phyloP scores from a whole-genome alignment of 345 rosid genomes.

The Populus nigra region DNA sequence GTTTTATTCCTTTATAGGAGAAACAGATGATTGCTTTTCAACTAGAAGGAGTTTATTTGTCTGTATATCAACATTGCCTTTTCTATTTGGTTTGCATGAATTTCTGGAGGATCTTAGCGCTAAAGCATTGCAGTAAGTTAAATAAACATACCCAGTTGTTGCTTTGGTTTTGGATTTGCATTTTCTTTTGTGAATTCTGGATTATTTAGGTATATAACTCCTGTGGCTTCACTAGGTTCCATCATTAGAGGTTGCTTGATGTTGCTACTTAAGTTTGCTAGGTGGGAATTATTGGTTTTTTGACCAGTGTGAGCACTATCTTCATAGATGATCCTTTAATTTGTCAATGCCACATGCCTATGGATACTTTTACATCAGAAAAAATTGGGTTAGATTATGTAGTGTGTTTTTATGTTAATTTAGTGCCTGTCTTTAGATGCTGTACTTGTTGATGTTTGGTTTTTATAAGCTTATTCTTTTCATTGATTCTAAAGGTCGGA shows the following conservation, averaged over 20 bases:
- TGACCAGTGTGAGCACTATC: not conserved
- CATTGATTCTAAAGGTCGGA: slow-evolving; percentile 34
- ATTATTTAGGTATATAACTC: not conserved
- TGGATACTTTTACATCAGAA: no score
- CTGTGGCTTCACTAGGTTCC: not conserved
- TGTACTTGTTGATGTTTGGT: not conserved
- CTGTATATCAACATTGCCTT: slow-evolving; percentile 44
- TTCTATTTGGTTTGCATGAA: slow-evolving; percentile 40
- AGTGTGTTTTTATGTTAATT: not conserved
- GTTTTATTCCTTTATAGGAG: slow-evolving; percentile 23
- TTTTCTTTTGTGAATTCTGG: not conserved
- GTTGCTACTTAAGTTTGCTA: not conserved
- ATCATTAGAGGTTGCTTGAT: not conserved
- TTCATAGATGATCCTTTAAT: not conserved
- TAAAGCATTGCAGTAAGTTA: slow-evolving; percentile 54
- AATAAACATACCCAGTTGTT: not conserved
- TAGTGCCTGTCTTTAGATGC: not conserved
- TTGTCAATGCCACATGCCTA: not conserved
- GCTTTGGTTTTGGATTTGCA: not conserved
- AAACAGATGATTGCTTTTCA: slow-evolving; percentile 15
- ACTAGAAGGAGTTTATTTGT: slow-evolving; percentile 47
- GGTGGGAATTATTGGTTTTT: not conserved
- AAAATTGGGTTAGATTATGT: not conserved
- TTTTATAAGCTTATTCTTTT: not conserved
- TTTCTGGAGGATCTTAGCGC: slow-evolving; percentile 25